Base-by-base conservation (phyloP, 208 protist species). In the Vickermania ingenoplastis region DNA sequence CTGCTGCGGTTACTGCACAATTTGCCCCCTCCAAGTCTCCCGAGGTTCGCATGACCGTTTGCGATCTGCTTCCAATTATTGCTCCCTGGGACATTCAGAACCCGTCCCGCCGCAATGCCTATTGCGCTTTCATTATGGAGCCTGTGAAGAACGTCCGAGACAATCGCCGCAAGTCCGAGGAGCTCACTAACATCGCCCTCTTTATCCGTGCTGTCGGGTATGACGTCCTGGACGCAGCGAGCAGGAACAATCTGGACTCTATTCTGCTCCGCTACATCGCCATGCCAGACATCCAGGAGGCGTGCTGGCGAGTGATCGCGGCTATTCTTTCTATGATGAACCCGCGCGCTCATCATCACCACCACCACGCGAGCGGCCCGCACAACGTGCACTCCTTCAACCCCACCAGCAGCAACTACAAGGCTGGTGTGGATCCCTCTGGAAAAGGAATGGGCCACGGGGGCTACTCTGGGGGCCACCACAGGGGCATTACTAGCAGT, bases 61-160 rank as follows among this genome's bases (percentile, higher is more conserved):
- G 85, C 71, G 75, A 91, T 58, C 67, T 95, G 26, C 79, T 95
- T n/a, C 89, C 89, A 0, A 75, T 92, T 51, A 90, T 95, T 63
- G 89, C 89, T 0, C 75, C 81, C 14, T 75, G 81, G 11, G 89
- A 95, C 60, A 85, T 92, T 31, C 49, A 56, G 24, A 81, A 73
- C 14, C 56, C 77, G 3, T 67, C 79, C 22, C 78, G 89, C 7
- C 81, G 82, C 36, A 71, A 69, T 17, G 81, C 82, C 23, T 95
- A 95, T 67, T 83, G 75, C 50, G 86, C 81, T 22, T 87, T 92
- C 55, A 77, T 95, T 52, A 95, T 95, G 89, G 86, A 95, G 64
- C 86, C 89, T 25, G 86, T 92, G 24, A 95, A 95, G 72, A 95
- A 95, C 53, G 77, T 95, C 26, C 89, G 89, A 4, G 83, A 91